Conservation (phyloP, 805 yeast genomes). For the Candida incommunis region DNA sequence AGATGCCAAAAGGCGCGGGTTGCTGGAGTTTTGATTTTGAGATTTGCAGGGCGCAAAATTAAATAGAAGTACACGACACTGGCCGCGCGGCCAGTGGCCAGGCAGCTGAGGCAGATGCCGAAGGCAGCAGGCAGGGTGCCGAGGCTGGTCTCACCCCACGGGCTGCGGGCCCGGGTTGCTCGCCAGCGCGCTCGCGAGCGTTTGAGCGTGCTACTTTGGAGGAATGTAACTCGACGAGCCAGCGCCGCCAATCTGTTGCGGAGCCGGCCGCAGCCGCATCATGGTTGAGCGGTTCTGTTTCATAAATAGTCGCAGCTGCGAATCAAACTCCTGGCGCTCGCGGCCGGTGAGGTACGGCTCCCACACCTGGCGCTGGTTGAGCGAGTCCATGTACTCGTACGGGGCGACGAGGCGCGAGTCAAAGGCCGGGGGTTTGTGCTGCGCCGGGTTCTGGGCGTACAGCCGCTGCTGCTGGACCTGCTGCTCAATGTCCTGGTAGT, state of each 20-base stretch:
- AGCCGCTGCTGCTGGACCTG: conserved; percentile 8
- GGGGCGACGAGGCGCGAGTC: conserved; percentile 13
- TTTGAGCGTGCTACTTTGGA: too few relatives aligned
- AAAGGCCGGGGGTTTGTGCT: background rate
- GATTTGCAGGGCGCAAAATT: too few relatives aligned
- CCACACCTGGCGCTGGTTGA: conserved; percentile 18
- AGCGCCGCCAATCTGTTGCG: conserved; percentile 11
- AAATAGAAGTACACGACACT: too few relatives aligned
- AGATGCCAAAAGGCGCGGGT: too few relatives aligned
- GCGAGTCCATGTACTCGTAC: conserved; percentile 17
- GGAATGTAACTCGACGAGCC: background rate
- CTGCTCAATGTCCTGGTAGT: conserved; percentile 7
- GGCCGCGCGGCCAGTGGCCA: too few relatives aligned
- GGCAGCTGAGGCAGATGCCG: too few relatives aligned
- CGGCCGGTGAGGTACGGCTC: conserved; percentile 17
- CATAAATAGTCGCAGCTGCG: conserved; percentile 14
- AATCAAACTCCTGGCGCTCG: conserved; percentile 17
- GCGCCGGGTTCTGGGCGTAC: background rate
- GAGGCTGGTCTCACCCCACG: too few relatives aligned
- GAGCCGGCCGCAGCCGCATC: conserved; percentile 18
- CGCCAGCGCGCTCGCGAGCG: too few relatives aligned
- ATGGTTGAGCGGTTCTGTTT: conserved; percentile 11
- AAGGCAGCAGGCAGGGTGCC: too few relatives aligned
- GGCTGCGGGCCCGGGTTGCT: too few relatives aligned
- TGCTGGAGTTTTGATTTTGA: too few relatives aligned